Conservation (phyloP, 179 eudicot species). For the Pouteria campechiana region DNA sequence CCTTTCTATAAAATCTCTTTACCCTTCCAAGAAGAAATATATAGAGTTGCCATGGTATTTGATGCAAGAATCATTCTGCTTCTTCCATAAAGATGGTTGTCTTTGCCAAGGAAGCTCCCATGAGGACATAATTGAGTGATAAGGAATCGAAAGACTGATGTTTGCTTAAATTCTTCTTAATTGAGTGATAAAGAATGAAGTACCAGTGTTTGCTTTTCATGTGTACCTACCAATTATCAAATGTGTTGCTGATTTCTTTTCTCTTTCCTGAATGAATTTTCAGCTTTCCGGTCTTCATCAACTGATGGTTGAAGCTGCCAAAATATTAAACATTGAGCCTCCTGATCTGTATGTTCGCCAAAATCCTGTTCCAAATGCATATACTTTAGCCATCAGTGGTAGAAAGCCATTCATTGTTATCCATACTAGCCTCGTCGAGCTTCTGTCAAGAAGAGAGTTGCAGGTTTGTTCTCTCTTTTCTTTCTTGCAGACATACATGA, state of each 20-base stretch:
- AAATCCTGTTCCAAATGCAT: conserved; percentile 88
- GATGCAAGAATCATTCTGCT: no score
- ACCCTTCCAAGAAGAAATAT: no score
- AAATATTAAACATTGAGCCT: conserved; percentile 69
- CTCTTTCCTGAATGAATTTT: neutral
- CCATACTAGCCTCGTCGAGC: conserved; percentile 95
- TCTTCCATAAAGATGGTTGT: no score
- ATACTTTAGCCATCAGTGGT: conserved; percentile 85
- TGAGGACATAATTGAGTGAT: no score
- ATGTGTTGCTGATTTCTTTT: conserved; percentile 5
- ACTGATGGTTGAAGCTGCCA: conserved; percentile 74
- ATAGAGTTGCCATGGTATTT: no score
- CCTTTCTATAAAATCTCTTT: no score
- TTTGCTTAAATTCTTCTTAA: no score
- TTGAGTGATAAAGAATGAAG: no score
- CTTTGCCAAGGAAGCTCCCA: no score
- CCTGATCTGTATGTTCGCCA: conserved; percentile 94
- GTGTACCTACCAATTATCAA: no score
- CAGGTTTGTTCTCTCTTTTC: conserved; percentile 41
- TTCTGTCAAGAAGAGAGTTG: conserved; percentile 80
- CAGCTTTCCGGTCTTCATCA: conserved; percentile 90
- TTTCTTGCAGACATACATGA: neutral
- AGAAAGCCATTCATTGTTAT: conserved; percentile 89
- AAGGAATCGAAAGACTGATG: no score
- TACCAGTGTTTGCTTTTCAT: no score